phyloP scores from a whole-genome alignment of 2,329 filamentous ascomycete genomes.

The Hirsutella thompsonii region DNA sequence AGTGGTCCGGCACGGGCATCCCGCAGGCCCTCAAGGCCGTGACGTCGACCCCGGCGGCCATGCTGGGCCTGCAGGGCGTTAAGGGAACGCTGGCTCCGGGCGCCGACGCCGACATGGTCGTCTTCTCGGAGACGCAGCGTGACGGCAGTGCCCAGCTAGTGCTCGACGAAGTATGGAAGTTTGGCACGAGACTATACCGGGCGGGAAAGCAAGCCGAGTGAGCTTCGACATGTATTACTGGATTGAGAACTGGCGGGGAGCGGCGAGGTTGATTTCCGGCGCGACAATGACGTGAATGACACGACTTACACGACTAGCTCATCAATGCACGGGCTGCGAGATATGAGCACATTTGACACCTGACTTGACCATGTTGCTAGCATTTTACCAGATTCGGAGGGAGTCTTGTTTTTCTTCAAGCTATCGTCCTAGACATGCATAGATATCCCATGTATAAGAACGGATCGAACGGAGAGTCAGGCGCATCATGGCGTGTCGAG shows the following conservation, averaged over 20 bases:
- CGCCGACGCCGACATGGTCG: conserved; percentile 56
- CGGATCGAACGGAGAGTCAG: no score
- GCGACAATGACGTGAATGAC: neutral
- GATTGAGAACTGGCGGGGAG: neutral
- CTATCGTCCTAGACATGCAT: no score
- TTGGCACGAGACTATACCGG: conserved; percentile 41
- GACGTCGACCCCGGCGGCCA: conserved; percentile 62
- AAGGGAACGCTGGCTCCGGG: conserved; percentile 56
- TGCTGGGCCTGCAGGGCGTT: conserved; percentile 53
- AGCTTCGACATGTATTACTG: neutral
- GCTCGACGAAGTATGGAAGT: conserved; percentile 73
- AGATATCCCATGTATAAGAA: no score
- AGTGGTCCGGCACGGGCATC: conserved; percentile 57
- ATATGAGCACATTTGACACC: neutral
- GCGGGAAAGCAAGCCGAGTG: conserved; percentile 5
- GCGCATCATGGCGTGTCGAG: no score
- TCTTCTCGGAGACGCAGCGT: conserved; percentile 44
- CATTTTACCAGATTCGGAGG: no score
- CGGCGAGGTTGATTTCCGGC: neutral
- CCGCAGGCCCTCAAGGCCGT: conserved; percentile 59
- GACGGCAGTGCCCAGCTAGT: conserved; percentile 36
- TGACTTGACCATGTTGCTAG: neutral
- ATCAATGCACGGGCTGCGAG: neutral
- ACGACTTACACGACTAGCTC: neutral
- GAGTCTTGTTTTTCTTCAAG: no score